A percentile compares a stretch with the other conserved stretches of the same genome.
Evolutionary conservation across 176 grass and related monocot species (phyloP).

Genomic region (Avena atlantica): DNA sequence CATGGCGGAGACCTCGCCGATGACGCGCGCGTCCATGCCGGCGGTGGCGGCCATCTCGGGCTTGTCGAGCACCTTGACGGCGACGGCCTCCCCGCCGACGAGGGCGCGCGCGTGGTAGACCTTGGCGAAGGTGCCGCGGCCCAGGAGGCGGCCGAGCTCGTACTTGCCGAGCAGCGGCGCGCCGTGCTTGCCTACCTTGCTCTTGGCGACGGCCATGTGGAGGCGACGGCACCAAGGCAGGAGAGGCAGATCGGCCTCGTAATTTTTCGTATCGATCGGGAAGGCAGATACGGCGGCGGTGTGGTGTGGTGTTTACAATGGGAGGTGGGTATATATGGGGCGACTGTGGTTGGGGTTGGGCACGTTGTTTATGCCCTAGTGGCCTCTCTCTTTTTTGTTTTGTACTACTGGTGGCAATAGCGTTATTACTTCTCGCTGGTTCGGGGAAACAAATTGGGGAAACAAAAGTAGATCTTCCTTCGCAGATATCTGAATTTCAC

Average conservation of each 20-base stretch:
- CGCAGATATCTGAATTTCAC: not conserved
- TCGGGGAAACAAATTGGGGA: not conserved
- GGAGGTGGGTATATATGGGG: constrained; percentile 26
- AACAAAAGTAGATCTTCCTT: not conserved
- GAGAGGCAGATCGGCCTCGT: not conserved
- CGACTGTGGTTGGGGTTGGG: not conserved
- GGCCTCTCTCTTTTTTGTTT: not conserved
- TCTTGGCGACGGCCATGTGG: constrained; percentile 52
- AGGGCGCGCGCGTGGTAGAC: constrained; percentile 81
- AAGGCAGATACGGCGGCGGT: not conserved
- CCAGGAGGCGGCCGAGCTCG: constrained; percentile 77
- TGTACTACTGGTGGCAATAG: not conserved
- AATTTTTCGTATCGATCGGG: not conserved
- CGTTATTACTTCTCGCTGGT: not conserved
- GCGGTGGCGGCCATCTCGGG: constrained; percentile 39
- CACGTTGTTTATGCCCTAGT: not conserved
- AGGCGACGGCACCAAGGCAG: not conserved
- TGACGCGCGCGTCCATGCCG: constrained; percentile 60
- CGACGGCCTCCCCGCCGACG: constrained; percentile 55
- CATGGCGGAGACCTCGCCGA: constrained; percentile 85
- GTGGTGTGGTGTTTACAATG: constrained; percentile 24
- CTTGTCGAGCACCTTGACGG: constrained; percentile 92
- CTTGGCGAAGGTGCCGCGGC: constrained; percentile 93
- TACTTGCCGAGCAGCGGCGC: constrained; percentile 84
- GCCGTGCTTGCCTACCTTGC: constrained; percentile 23